Percentiles rank a stretch among this genome's conserved stretches.
phyloP scores from a whole-genome alignment of 257 asterid genomes.

The Solanum acaule region DNA sequence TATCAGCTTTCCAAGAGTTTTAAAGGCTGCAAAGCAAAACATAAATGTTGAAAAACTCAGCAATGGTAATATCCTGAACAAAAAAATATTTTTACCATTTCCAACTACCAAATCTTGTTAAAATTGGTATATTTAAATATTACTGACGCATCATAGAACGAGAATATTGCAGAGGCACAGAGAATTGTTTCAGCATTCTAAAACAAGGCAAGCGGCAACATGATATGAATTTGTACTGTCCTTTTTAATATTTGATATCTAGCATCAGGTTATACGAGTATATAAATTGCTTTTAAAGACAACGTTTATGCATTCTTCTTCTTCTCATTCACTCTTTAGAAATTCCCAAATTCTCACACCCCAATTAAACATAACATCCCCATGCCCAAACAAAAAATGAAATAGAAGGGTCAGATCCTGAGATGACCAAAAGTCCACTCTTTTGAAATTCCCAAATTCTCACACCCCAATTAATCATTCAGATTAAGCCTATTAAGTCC shows the following conservation, averaged over 20 bases:
- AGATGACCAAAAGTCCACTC: not conserved
- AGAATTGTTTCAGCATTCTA: not conserved
- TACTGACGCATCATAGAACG: not conserved
- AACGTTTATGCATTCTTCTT: not conserved
- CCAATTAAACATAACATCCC: not conserved
- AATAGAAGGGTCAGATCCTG: not conserved
- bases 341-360: not conserved
- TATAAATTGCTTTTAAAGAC: not conserved
- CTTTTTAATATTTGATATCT: not conserved
- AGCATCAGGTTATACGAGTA: not conserved
- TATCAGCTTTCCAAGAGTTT: conserved; percentile 79
- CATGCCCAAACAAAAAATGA: not conserved
- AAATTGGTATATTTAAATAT: not conserved
- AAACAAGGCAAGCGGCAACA: not conserved
- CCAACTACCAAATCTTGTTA: not conserved
- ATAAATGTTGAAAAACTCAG: not conserved
- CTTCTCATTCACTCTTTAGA: not conserved
- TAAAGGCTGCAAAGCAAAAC: conserved; percentile 41
- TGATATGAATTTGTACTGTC: not conserved
- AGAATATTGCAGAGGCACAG: not conserved
- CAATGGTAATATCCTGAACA: not conserved
- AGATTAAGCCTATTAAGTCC: not conserved
- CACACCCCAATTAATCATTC: not conserved
- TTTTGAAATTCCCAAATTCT: not conserved
- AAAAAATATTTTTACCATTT: not conserved